A percentile compares a stretch with the other conserved stretches of the same genome.
phyloP scores from a whole-genome alignment of 108 stramenopile species.

The Conticribra weissflogii region DNA sequence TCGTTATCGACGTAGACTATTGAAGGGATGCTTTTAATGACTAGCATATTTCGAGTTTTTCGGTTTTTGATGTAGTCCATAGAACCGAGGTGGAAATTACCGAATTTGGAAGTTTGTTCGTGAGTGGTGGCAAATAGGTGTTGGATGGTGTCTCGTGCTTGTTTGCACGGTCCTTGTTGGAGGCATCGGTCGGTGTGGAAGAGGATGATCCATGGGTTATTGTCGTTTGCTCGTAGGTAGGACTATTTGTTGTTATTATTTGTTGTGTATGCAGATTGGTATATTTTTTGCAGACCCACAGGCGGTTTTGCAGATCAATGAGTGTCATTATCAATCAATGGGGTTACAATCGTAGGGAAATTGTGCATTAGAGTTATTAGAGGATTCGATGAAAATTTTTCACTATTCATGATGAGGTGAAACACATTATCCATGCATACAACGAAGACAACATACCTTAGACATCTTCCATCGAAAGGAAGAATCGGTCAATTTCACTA shows the following conservation, averaged over 20 bases:
- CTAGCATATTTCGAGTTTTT: not conserved
- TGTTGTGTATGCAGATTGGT: not conserved
- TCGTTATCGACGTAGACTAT: not conserved
- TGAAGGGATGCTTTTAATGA: not conserved
- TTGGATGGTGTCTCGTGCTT: not conserved
- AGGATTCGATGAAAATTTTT: too few relatives aligned
- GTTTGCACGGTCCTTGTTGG: not conserved
- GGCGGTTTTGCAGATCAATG: too few relatives aligned
- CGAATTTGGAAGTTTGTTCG: not conserved
- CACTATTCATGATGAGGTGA: too few relatives aligned
- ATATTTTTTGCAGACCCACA: too few relatives aligned
- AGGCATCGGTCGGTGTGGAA: not conserved
- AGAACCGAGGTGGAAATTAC: not conserved
- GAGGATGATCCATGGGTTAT: not conserved
- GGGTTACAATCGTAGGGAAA: too few relatives aligned
- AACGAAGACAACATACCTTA: not conserved
- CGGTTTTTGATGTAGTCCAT: not conserved
- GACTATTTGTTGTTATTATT: not conserved
- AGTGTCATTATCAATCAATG: too few relatives aligned
- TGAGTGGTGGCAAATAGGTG: too few relatives aligned
- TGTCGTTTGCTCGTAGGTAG: not conserved
- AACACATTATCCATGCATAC: not conserved
- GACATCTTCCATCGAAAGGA: not conserved
- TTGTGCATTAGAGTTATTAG: too few relatives aligned
- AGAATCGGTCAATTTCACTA: not conserved